phyloP scores from a whole-genome alignment of 352 stramenopile species.

The Paralagenidium karlingii region DNA sequence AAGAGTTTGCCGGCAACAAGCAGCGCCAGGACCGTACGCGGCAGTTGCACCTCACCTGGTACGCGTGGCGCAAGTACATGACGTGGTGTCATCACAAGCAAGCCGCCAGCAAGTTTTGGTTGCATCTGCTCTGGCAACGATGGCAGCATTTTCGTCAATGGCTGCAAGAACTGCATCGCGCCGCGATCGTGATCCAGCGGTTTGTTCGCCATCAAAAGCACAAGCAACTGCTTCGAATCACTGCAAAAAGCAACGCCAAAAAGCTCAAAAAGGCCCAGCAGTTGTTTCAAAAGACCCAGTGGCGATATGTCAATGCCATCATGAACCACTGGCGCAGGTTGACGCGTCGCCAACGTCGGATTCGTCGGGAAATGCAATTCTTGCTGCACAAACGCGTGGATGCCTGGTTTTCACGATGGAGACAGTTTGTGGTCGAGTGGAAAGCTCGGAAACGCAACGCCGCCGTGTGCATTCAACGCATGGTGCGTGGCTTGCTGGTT shows the following conservation, averaged over 20 bases:
- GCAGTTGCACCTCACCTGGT: too few relatives aligned
- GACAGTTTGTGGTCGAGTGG: slow-evolving; percentile 11
- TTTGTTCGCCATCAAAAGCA: slow-evolving; percentile 12
- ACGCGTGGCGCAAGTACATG: too few relatives aligned
- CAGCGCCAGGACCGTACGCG: too few relatives aligned
- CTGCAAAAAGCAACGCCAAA: slow-evolving; percentile 29
- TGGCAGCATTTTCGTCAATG: too few relatives aligned
- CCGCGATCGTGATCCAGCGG: slow-evolving; percentile 24
- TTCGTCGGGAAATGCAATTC: slow-evolving; percentile 27
- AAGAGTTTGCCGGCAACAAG: too few relatives aligned
- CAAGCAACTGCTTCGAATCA: slow-evolving; percentile 13
- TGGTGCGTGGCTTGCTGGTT: slow-evolving; percentile 37
- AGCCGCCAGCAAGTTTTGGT: too few relatives aligned
- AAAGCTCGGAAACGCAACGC: slow-evolving; percentile 15
- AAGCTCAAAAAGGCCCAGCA: slow-evolving; percentile 30
- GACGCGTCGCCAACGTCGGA: slow-evolving; percentile 14
- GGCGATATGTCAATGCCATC: slow-evolving; percentile 20
- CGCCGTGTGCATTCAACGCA: slow-evolving; percentile 36
- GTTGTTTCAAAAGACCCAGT: slow-evolving; percentile 43
- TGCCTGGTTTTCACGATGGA: slow-evolving; percentile 40
- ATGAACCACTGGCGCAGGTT: slow-evolving; percentile 46
- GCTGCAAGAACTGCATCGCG: slow-evolving; percentile 4
- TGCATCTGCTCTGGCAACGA: too few relatives aligned
- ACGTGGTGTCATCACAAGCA: too few relatives aligned
- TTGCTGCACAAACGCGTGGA: slow-evolving; percentile 25